Evolutionary conservation across 2,329 filamentous ascomycete species (phyloP), one percentile per base, ranked within the genome.

Genomic region (Diaporthe vaccinii): DNA sequence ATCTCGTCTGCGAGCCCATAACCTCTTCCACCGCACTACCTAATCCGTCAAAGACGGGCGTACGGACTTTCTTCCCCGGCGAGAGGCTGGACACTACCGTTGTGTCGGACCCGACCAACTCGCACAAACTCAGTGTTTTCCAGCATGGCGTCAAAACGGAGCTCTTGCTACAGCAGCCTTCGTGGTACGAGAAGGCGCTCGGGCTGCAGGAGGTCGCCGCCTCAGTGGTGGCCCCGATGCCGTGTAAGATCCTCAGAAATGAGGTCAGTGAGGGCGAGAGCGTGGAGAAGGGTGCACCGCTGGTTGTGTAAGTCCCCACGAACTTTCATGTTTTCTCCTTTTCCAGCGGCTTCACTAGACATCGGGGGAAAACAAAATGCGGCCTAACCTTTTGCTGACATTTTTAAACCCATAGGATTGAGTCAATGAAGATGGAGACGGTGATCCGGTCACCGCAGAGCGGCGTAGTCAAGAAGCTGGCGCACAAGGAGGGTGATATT

Each of bases 221-320:
- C 76, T 97, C 93, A 72, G 95, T 98, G 1, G 89, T 94, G 34
- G 95, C 97, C 31, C 97, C 97, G 0, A 99, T 99, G 97, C 97
- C 97, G 2, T 98, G 97, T 85, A 98, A 98, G 86, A 93, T 99
- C 36, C 86, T 99, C 77, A 92, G 95, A 78, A 97, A 98, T 65
- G 94, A 98, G 83, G 95, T 98, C 0, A 85, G 89, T 39, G 95
- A 95, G 79, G 97, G 97, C 0, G 91, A 98, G 78, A 85, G 84
- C 62, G 97, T 99, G 22, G 92, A 92, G 82, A 97, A 96, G 86
- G 96, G 96, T 61, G 92, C 96, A 74, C 92, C 95, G 9, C 86
- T 99, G 75, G 94, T 98, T 17, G 95, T 98, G 86, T 92, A 83
- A 88, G 91, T 87, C 22, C 44, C 31, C 17, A 12, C 7, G 7